Conservation (phyloP, 345 rosid species). For the Mercurialis annua region DNA sequence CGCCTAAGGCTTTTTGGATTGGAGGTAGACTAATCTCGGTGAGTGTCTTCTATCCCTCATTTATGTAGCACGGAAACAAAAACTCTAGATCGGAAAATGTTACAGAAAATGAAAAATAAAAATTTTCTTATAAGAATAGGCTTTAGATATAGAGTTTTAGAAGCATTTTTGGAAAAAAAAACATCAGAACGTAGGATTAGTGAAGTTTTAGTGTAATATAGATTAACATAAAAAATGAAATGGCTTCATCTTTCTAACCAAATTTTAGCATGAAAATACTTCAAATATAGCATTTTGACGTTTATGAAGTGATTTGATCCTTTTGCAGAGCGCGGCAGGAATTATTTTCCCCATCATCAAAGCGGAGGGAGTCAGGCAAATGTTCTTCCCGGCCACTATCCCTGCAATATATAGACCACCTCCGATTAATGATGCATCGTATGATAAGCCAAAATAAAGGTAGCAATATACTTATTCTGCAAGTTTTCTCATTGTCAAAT, state of each 20-base stretch:
- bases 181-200: too few species aligned
- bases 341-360: slow-evolving; percentile 24
- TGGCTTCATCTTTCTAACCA: too few species aligned
- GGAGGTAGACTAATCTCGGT: slow-evolving; percentile 21
- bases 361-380: slow-evolving; percentile 25
- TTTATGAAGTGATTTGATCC: neutral
- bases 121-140: too few species aligned
- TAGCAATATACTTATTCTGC: neutral
- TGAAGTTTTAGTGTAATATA: too few species aligned
- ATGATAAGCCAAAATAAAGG: neutral
- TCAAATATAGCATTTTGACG: neutral
- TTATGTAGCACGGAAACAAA: too few species aligned
- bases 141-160: too few species aligned
- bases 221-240: too few species aligned
- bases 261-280: too few species aligned
- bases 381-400: slow-evolving; percentile 21
- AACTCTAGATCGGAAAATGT: too few species aligned
- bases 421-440: neutral
- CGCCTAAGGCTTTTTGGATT: slow-evolving; percentile 20
- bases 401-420: slow-evolving; percentile 19
- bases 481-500: neutral
- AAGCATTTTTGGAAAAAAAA: too few species aligned
- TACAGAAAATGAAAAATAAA: too few species aligned
- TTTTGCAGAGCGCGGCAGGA: slow-evolving; percentile 17
- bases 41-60: neutral